A percentile compares a stretch with the other conserved stretches of the same genome.
phyloP scores from a whole-genome alignment of 148 eudicot genomes.

The Chenopodium berlandieri region DNA sequence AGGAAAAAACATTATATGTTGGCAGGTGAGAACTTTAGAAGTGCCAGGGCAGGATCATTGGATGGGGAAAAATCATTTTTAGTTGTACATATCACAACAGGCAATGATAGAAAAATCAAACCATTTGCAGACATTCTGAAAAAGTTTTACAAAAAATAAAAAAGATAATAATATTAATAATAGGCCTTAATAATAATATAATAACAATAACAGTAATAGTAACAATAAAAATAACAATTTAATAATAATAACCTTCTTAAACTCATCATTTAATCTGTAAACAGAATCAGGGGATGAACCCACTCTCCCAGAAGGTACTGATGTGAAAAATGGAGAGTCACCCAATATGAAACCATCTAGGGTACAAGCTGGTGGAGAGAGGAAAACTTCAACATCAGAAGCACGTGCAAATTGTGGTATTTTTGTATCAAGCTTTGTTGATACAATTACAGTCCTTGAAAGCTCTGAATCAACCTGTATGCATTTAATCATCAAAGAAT shows the following conservation, averaged over 20 bases:
- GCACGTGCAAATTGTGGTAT: conserved; percentile 97
- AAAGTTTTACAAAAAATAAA: too few species aligned
- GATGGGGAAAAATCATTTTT: not conserved
- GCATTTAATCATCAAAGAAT: conserved; percentile 1
- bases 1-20: not conserved
- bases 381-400: conserved; percentile 98
- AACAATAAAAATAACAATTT: too few species aligned
- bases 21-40: not conserved
- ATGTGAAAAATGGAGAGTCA: conserved; percentile 94
- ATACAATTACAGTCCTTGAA: conserved; percentile 88
- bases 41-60: not conserved
- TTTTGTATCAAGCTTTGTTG: conserved; percentile 95
- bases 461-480: conserved; percentile 91
- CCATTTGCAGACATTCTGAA: not conserved
- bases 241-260: conserved; percentile 63
- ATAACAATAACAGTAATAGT: too few species aligned
- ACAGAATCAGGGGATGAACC: conserved; percentile 86
- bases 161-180: too few species aligned
- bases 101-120: not conserved
- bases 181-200: too few species aligned
- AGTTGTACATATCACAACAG: not conserved
- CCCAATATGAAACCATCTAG: conserved; percentile 92
- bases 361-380: conserved; percentile 78
- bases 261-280: conserved; percentile 85
- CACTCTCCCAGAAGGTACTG: conserved; percentile 99